Conservation (phyloP, 169 alveolate genomes). For the Plasmodium cynomolgi region DNA sequence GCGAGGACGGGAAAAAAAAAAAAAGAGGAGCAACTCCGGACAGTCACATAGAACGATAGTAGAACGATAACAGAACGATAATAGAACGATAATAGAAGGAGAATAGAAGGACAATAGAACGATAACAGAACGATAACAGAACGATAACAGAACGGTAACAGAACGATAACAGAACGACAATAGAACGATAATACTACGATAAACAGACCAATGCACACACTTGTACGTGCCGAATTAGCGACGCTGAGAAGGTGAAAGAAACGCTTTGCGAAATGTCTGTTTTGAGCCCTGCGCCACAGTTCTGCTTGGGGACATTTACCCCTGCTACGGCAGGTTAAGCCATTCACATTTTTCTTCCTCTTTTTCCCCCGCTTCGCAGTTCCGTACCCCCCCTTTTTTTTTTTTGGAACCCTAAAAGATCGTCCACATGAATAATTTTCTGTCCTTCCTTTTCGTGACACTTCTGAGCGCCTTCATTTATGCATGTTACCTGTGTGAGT, state of each 20-base stretch:
- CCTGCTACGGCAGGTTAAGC: neutral
- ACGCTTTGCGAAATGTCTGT: neutral
- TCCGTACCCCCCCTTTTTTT: neutral
- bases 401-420: conserved; percentile 3
- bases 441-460: conserved; percentile 44
- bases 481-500: conserved; percentile 52
- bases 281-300: neutral
- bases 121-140: neutral
- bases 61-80: neutral
- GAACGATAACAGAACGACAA: too few species aligned
- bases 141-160: neutral
- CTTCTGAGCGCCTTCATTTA: conserved; percentile 37
- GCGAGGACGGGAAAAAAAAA: neutral
- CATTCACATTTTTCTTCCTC: neutral
- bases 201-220: neutral
- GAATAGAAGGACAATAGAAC: neutral
- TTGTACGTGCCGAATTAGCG: neutral
- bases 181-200: neutral
- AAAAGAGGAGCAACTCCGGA: too few species aligned
- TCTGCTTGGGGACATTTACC: neutral
- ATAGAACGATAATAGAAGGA: neutral
- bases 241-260: neutral
- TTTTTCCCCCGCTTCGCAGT: neutral
- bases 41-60: neutral
- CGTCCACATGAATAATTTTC: conserved; percentile 58